A percentile compares a stretch with the other conserved stretches of the same genome.
Conservation (phyloP, 306 rosid species). For the Inga laurina region DNA sequence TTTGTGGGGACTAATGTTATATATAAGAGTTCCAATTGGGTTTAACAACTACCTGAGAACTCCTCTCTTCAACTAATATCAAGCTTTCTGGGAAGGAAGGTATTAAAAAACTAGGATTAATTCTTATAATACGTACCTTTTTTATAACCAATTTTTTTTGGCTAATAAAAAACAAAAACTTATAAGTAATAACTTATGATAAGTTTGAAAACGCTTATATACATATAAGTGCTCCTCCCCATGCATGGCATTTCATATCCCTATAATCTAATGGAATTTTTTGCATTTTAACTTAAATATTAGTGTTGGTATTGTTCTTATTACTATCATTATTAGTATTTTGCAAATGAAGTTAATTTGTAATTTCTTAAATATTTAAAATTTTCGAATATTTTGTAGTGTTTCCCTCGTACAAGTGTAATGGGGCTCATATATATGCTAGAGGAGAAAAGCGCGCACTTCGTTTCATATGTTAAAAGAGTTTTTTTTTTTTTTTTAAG, state of each 20-base stretch:
- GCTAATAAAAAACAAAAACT: no score
- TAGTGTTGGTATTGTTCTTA: not conserved
- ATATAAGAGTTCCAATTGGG: not conserved
- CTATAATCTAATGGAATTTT: not conserved
- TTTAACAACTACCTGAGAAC: not conserved
- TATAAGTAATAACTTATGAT: not conserved
- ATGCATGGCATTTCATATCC: no score
- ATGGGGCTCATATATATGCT: no score
- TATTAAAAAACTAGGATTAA: not conserved
- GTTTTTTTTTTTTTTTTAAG: no score
- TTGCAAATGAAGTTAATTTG: not conserved
- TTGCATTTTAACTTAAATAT: not conserved
- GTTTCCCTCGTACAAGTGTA: not conserved
- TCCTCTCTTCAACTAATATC: not conserved
- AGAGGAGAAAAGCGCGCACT: not conserved
- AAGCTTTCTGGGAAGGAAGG: not conserved
- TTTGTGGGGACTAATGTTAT: not conserved
- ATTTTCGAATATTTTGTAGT: no score
- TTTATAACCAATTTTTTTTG: no score
- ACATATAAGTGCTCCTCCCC: not conserved
- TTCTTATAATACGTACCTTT: no score
- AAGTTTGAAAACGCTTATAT: no score
- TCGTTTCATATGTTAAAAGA: not conserved
- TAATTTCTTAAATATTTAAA: no score
- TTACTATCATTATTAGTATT: no score